These are phyloP conservation scores for Xylaria sp. DNA, from an alignment of 2,329 filamentous ascomycete genomes.

Conservation along the genomic window DNA sequence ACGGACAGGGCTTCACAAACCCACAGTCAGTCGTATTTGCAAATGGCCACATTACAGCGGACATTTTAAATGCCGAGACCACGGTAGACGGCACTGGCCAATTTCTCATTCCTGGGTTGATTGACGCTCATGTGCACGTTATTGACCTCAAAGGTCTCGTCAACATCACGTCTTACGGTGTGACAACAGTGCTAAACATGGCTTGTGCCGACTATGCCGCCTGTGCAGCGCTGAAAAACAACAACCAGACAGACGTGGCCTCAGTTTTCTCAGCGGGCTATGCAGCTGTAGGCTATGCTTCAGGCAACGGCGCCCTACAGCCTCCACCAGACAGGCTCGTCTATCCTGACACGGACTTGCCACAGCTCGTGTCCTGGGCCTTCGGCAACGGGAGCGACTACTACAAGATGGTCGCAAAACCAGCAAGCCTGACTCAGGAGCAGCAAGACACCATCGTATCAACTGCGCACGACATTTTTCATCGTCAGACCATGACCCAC, in stretches of 20 bases:
- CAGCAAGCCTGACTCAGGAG: constrained; percentile 34
- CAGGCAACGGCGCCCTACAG: constrained; percentile 34
- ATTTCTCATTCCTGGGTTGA: constrained; percentile 47
- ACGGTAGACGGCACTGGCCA: constrained; percentile 43
- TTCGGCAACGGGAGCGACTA: constrained; percentile 42
- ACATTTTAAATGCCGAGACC: constrained; percentile 22
- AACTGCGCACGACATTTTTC: constrained; percentile 31
- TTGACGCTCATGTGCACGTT: constrained; percentile 47
- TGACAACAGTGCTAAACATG: constrained; percentile 47
- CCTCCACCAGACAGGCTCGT: constrained; percentile 32
- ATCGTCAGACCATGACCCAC: constrained; percentile 40
- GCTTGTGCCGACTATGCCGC: constrained; percentile 40
- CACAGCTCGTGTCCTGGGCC: constrained; percentile 36
- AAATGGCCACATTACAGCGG: constrained; percentile 36
- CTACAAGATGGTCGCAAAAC: constrained; percentile 37
- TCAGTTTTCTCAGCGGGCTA: constrained; percentile 35
- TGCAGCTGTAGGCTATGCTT: constrained; percentile 27
- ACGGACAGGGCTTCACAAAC: constrained; percentile 32
- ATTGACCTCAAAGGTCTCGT: constrained; percentile 38
- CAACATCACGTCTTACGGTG: constrained; percentile 43
- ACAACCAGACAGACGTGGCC: constrained; percentile 36
- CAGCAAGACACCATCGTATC: constrained; percentile 42
- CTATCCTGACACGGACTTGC: constrained; percentile 32
- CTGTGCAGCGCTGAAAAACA: constrained; percentile 34
- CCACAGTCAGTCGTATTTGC: constrained; percentile 37